Conservation (phyloP, 257 asterid species). For the Pogostemon cablin region DNA sequence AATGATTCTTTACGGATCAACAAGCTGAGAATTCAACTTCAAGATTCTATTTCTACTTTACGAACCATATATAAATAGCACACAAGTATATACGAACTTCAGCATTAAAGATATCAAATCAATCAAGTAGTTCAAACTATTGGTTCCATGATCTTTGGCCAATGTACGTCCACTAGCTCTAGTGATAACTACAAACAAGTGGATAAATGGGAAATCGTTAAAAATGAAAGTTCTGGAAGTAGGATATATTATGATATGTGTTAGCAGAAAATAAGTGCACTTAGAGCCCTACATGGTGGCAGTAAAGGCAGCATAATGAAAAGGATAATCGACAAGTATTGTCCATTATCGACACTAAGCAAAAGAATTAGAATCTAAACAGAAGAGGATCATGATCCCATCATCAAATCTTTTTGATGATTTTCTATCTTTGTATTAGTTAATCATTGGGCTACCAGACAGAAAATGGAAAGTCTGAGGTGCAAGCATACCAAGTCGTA, state of each 20-base stretch:
- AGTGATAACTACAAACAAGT: conserved; percentile 18
- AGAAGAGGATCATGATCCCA: conserved; percentile 21
- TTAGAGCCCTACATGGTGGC: conserved; percentile 35
- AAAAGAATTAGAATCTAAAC: conserved; percentile 9
- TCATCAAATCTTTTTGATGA: conserved; percentile 13
- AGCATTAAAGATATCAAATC: neutral
- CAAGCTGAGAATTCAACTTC: neutral
- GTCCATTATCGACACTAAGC: conserved; percentile 31
- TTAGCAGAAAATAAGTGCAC: conserved; percentile 27
- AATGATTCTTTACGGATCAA: neutral
- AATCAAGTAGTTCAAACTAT: too few species aligned
- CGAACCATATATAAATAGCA: neutral
- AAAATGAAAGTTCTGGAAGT: conserved; percentile 17
- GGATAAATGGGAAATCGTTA: conserved; percentile 28
- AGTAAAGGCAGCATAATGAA: conserved; percentile 35
- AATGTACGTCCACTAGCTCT: conserved; percentile 23
- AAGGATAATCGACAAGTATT: neutral
- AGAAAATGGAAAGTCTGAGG: neutral
- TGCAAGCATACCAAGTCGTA: neutral
- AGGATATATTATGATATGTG: conserved; percentile 3
- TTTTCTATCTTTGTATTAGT: conserved; percentile 22
- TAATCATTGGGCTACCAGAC: conserved; percentile 15
- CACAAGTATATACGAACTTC: neutral
- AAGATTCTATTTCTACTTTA: neutral
- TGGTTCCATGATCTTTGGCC: neutral